Evolutionary conservation across 805 yeast genomes (phyloP), one percentile per base, ranked within the genome.

Genomic region (Nakazawaea ambrosiae): DNA sequence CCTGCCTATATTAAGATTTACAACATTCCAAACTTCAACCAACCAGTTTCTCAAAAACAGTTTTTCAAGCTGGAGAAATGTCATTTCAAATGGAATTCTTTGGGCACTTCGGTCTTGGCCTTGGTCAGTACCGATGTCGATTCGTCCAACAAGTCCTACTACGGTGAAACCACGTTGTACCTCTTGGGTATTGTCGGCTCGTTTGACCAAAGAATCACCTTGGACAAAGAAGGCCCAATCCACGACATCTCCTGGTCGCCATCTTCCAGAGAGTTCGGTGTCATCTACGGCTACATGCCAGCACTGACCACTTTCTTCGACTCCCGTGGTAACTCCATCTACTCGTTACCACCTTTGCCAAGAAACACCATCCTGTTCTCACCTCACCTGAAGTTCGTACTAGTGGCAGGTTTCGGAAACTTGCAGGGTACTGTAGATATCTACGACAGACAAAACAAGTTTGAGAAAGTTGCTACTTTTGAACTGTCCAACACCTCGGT

Each of bases 231-330:
- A 54, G 97, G 97, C 23, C 97, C 99, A 31, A 88, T 92, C 49
- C 97, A 92, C 63, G 98, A 92, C 60, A 85, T 90, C 44, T 80
- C 92, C 17, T 92, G 99, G 99, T 83, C 95, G 19, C 96, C 97
- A 42, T 78, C 88, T 36, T 86, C 96, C 15, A 75, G 96, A 49
- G 97, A 92, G 64, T 94, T 92, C 66, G 97, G 96, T 43, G 98
- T 92, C 31, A 87, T 85, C 39, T 89, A 89, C 55, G 99, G 98
- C 23, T 89, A 76, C 64, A 92, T 92, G 97, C 99, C 99, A 2
- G 86, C 96, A 20, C 81, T 83, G 52, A 89, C 97, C 19, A 78
- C 96, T 9, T 87, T 92, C 52, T 92, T 90, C 53, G 97, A 92
- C 62, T 77, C 95, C 20, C 77, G 97, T 52, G 98, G 97, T 46